Evolutionary conservation across 108 stramenopile species (phyloP).

Genomic region (Skeletonema potamos): DNA sequence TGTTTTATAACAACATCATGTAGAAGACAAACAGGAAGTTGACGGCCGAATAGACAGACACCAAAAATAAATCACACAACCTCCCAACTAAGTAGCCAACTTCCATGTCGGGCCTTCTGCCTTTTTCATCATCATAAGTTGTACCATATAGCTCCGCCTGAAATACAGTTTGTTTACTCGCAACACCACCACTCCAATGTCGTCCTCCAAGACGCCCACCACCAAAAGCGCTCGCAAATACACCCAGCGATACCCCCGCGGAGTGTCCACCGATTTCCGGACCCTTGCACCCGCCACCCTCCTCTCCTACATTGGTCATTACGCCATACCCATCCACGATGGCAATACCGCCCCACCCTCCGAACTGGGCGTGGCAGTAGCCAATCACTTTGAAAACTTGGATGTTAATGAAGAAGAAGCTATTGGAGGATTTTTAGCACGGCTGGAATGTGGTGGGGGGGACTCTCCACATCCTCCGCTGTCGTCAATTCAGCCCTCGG

Average conservation of each 20-base stretch:
- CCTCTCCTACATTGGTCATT: constrained; percentile 86
- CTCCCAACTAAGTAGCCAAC: too few relatives aligned
- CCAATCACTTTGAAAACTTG: constrained; percentile 85
- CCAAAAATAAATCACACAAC: too few relatives aligned
- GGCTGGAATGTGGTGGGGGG: constrained; percentile 47
- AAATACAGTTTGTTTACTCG: too few relatives aligned
- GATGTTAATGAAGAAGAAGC: constrained; percentile 87
- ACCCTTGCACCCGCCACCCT: constrained; percentile 75
- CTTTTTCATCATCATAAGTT: too few relatives aligned
- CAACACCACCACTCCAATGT: background rate
- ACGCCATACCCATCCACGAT: constrained; percentile 65
- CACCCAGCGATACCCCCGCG: constrained; percentile 69
- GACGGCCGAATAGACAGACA: too few relatives aligned
- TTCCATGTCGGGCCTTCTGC: too few relatives aligned
- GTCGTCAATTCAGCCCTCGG: background rate
- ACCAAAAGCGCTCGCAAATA: constrained; percentile 30
- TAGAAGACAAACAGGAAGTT: too few relatives aligned
- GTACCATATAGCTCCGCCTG: too few relatives aligned
- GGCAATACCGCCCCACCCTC: constrained; percentile 78
- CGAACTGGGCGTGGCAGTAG: constrained; percentile 85
- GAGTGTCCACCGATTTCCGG: constrained; percentile 85
- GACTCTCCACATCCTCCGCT: constrained; percentile 25
- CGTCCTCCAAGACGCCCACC: background rate
- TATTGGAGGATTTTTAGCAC: constrained; percentile 81
- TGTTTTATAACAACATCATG: too few relatives aligned